Conservation (phyloP, 768 basidiomycete genomes). For the Mycena indigotica region DNA sequence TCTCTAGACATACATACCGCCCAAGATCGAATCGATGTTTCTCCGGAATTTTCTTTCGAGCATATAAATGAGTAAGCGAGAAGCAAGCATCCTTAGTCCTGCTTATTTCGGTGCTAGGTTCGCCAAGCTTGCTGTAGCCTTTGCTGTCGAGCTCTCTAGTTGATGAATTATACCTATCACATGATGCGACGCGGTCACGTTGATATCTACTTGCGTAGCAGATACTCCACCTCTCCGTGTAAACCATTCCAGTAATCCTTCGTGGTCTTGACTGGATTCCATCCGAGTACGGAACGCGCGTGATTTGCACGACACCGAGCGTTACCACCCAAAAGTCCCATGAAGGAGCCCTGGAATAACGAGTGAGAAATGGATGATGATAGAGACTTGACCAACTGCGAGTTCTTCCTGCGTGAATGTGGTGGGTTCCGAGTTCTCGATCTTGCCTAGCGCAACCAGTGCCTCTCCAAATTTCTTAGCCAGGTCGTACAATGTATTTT, state of each 20-base stretch:
- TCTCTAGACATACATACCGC: slow-evolving; percentile 28
- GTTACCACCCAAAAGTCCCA: slow-evolving; percentile 42
- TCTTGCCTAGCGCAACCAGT: slow-evolving; percentile 20
- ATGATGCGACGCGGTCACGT: background rate
- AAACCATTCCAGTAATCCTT: slow-evolving; percentile 46
- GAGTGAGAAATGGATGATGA: background rate
- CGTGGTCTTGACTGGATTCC: slow-evolving; percentile 45
- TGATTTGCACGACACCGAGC: slow-evolving; percentile 41
- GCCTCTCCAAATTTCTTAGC: slow-evolving; percentile 12
- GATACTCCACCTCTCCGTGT: slow-evolving; percentile 37
- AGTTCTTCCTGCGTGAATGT: background rate
- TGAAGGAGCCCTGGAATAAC: slow-evolving; percentile 31
- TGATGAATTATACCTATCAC: background rate
- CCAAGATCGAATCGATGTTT: slow-evolving; percentile 24
- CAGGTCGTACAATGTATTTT: slow-evolving; percentile 23
- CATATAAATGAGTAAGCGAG: slow-evolving; percentile 23
- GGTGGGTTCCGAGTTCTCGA: slow-evolving; percentile 5
- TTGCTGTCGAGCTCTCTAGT: slow-evolving; percentile 23
- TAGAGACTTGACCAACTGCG: slow-evolving; percentile 8
- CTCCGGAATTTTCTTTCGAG: slow-evolving; percentile 41
- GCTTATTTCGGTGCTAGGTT: no score
- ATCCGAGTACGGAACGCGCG: slow-evolving; percentile 44
- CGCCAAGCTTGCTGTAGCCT: slow-evolving; percentile 22
- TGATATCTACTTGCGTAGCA: background rate
- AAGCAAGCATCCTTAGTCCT: no score